A percentile compares a stretch with the other conserved stretches of the same genome.
Conservation (phyloP, 345 rosid species). For the Melaleuca quinquenervia region DNA sequence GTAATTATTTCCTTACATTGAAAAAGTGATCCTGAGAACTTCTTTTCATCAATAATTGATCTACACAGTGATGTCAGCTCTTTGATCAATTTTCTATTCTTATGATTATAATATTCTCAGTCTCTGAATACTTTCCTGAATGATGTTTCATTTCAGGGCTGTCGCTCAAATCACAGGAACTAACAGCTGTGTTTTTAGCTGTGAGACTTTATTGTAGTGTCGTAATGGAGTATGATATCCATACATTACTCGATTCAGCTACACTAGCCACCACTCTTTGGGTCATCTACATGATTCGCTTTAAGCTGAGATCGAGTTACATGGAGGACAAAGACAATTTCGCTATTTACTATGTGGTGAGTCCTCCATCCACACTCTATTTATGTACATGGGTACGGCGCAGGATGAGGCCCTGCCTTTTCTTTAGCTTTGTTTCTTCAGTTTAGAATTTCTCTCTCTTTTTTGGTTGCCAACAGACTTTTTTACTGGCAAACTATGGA, state of each 20-base stretch:
- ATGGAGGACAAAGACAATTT: constrained; percentile 95
- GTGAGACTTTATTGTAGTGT: constrained; percentile 90
- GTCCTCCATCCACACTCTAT: constrained; percentile 3
- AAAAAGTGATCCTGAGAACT: not conserved
- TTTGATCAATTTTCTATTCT: not conserved
- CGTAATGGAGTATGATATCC: constrained; percentile 99
- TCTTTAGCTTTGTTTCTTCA: not conserved
- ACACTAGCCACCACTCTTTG: constrained; percentile 90
- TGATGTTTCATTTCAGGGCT: constrained; percentile 40
- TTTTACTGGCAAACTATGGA: not conserved
- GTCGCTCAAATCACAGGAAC: constrained; percentile 88
- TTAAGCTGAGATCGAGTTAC: constrained; percentile 79
- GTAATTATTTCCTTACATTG: not conserved
- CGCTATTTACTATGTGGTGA: constrained; percentile 78
- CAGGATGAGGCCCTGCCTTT: not conserved
- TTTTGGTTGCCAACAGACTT: not conserved
- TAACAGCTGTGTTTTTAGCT: constrained; percentile 84
- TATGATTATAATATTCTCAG: not conserved
- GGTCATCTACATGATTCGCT: constrained; percentile 96
- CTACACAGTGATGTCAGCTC: not conserved
- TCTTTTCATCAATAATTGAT: not conserved
- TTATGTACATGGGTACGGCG: not conserved
- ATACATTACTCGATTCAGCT: constrained; percentile 84
- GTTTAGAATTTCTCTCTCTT: not conserved
- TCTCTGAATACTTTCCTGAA: not conserved